Evolutionary conservation across 257 asterid genomes (phyloP), one percentile per base, ranked within the genome.

Genomic region (Sherardia arvensis): DNA sequence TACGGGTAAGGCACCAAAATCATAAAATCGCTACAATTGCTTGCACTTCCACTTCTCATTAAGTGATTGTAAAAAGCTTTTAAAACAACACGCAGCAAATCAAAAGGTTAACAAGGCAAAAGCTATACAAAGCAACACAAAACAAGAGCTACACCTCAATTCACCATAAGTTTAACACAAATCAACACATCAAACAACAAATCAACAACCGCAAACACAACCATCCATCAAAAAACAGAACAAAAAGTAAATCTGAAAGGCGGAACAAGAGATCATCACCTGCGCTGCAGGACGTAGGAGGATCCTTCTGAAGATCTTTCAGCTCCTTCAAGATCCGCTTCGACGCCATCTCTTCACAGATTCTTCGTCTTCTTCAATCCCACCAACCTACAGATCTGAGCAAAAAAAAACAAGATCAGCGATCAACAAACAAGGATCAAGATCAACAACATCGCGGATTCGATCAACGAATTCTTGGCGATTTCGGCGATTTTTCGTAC

Each of bases 251-350:
- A 66, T 40, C 47, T 7, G 32, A 57, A 3, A 62, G 43, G 9
- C 10, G 51, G 21, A 38, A 7, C 18, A 27, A 17, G 61, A 61
- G 27, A 36, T 8, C 53, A 36, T 8, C 53, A 72, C 91, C 88
- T 18, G 88, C 95, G 71, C 95, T 84, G 84, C 91, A 86, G 27
- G 91, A 84, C 61, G 88, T 77, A 25, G 91, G 95, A 33, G 95
- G 91, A 59, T 84, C 95, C 63, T 78, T 83, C 80, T 83, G 94
- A 45, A 83, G 82, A 79, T 86, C 88, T 72, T 81, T 85, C 62
- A 86, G 84, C 76, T 86, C 91, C 76, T 86, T 86, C 84, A 81
- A 67, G 69, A 86, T 86, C 76, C 95, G 79, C 62, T 86, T 86
- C 66, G 91, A 86, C 73, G 95, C 88, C 95, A 86, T 86, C 73